phyloP scores from a whole-genome alignment of 176 grass and related monocot genomes.

The Luzula sylvatica region DNA sequence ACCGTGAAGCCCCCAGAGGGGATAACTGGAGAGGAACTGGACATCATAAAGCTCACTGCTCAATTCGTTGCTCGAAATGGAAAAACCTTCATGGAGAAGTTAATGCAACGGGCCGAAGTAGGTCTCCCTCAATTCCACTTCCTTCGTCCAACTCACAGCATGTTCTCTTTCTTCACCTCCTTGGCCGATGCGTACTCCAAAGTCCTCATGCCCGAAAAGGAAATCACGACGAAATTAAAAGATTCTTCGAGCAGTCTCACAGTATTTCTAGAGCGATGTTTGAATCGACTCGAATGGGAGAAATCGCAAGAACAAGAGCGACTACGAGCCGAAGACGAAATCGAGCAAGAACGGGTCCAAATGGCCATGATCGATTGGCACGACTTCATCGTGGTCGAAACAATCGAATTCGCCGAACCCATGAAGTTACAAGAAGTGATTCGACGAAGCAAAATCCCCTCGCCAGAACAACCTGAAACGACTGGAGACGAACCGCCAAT shows the following conservation, averaged over 20 bases:
- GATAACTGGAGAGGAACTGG: conserved; percentile 79
- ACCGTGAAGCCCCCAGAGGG: conserved; percentile 73
- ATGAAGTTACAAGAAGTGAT: conserved; percentile 70
- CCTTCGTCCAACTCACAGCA: conserved; percentile 79
- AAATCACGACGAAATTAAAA: conserved; percentile 33
- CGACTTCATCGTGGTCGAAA: conserved; percentile 86
- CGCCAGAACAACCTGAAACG: conserved; percentile 40
- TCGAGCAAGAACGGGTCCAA: conserved; percentile 73
- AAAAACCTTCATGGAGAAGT: conserved; percentile 56
- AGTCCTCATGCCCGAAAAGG: conserved; percentile 60
- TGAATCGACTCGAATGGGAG: conserved; percentile 88
- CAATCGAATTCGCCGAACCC: conserved; percentile 81
- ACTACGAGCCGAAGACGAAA: conserved; percentile 83
- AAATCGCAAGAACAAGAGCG: conserved; percentile 80
- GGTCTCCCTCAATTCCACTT: conserved; percentile 81
- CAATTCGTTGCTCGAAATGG: conserved; percentile 91
- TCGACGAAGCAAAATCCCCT: conserved; percentile 65
- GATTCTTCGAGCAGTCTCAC: conserved; percentile 45
- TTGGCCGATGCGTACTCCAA: conserved; percentile 72
- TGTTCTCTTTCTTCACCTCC: conserved; percentile 85
- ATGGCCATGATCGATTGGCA: conserved; percentile 99
- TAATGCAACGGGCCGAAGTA: conserved; percentile 40
- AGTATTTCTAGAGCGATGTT: conserved; percentile 59
- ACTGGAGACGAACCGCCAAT: conserved; percentile 72
- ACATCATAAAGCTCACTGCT: conserved; percentile 88